Percentiles rank a stretch among this genome's conserved stretches.
Evolutionary conservation across 2,329 filamentous ascomycete species (phyloP).

Genomic region (Neocatenulostroma microsporum): DNA sequence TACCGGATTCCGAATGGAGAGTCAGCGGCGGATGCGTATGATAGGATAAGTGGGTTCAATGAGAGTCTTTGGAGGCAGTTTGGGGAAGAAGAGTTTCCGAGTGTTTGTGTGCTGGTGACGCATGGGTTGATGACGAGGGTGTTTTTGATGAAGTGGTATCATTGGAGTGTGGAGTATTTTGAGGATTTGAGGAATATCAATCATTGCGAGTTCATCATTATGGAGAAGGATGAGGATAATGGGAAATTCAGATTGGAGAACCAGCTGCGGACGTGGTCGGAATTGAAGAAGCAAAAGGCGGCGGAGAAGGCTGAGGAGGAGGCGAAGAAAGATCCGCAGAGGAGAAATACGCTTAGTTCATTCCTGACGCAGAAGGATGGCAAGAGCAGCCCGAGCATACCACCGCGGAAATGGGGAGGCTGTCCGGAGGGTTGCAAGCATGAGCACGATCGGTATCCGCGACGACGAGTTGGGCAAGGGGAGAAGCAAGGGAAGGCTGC

Average conservation of each 20-base stretch:
- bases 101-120: conserved; percentile 88
- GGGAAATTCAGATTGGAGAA: conserved; percentile 87
- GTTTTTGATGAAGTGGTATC: conserved; percentile 99
- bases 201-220: conserved; percentile 95
- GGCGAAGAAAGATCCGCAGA: conserved; percentile 19
- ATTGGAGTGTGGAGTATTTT: conserved; percentile 97
- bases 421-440: conserved; percentile 80
- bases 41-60: conserved; percentile 91
- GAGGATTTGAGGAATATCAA: conserved; percentile 97
- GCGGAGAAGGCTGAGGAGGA: conserved; percentile 26
- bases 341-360: conserved; percentile 25
- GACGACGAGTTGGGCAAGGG: conserved; percentile 19
- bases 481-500: too few species aligned
- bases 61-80: conserved; percentile 94
- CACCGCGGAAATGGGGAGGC: conserved; percentile 70
- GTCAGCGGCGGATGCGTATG: conserved; percentile 92
- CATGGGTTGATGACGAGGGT: conserved; percentile 95
- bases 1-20: conserved; percentile 96
- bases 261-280: conserved; percentile 88
- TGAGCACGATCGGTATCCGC: conserved; percentile 40
- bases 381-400: too few species aligned
- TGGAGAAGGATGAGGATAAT: conserved; percentile 71
- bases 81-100: conserved; percentile 85
- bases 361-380: conserved; percentile 21
- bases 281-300: conserved; percentile 53